These are phyloP conservation scores for Pseudogymnoascus sp. DNA, from an alignment of 2,329 filamentous ascomycete species.

Conservation along the genomic window DNA sequence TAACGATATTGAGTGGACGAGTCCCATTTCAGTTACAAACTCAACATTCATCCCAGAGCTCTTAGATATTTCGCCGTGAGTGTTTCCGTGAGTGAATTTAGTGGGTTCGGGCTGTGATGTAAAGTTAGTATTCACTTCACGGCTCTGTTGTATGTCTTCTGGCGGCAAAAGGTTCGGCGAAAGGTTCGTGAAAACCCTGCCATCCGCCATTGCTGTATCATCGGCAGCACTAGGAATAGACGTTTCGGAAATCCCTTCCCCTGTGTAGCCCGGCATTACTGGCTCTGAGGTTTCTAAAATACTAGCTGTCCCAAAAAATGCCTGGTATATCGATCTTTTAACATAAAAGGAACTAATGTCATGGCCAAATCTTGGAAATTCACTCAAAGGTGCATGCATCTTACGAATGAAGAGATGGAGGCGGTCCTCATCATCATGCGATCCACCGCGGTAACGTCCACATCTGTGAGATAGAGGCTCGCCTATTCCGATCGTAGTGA, in stretches of 20 bases:
- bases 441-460: slow-evolving; percentile 1
- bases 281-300: background rate
- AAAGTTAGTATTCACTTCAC: background rate
- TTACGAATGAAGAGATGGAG: slow-evolving; percentile 15
- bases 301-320: slow-evolving; percentile 13
- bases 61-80: background rate
- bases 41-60: background rate
- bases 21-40: background rate
- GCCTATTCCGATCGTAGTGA: slow-evolving; percentile 10
- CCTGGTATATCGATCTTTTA: slow-evolving; percentile 14
- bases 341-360: slow-evolving; percentile 18
- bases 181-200: background rate
- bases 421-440: slow-evolving; percentile 11
- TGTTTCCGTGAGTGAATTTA: background rate
- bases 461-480: slow-evolving; percentile 12
- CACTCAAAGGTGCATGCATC: slow-evolving; percentile 13
- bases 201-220: background rate
- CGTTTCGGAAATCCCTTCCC: background rate
- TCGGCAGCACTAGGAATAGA: background rate
- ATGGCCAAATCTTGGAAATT: slow-evolving; percentile 10
- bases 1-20: background rate
- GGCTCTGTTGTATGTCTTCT: background rate
- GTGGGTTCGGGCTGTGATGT: background rate
- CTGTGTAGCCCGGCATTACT: background rate
- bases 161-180: no score